These are phyloP conservation scores for Sarcocystis neurona DNA, from an alignment of 169 alveolate genomes.

Conservation along the genomic window DNA sequence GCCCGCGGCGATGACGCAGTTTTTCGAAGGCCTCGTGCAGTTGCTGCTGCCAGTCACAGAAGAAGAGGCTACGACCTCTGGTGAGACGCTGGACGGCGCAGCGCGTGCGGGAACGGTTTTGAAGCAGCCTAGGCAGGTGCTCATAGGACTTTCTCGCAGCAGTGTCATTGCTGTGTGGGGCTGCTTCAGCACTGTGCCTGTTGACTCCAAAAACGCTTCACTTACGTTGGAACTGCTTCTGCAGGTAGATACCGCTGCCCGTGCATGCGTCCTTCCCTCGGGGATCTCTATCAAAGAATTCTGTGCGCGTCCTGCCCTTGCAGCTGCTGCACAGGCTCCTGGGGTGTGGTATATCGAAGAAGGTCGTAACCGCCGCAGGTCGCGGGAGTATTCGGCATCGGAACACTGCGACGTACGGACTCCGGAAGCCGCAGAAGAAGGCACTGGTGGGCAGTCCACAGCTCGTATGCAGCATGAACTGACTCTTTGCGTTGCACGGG, in stretches of 20 bases:
- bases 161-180: neutral
- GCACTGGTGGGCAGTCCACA: neutral
- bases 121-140: too few relatives aligned
- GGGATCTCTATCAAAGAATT: too few relatives aligned
- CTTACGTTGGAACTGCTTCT: neutral
- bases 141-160: constrained; percentile 1
- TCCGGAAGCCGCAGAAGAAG: neutral
- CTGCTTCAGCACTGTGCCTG: too few relatives aligned
- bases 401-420: neutral
- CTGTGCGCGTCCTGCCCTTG: neutral
- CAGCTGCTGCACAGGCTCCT: neutral
- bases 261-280: neutral
- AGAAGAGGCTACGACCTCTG: too few relatives aligned
- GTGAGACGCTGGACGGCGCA: too few relatives aligned
- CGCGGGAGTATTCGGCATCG: neutral
- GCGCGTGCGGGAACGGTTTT: too few relatives aligned
- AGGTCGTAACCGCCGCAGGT: neutral
- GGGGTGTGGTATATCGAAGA: neutral
- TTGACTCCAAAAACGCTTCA: too few relatives aligned
- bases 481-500: neutral
- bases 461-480: neutral
- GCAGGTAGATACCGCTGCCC: constrained; percentile 6
- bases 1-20: neutral
- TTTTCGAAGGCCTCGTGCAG: neutral
- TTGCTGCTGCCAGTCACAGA: neutral